Evolutionary conservation across 192 early-diverging fungal genomes (phyloP), one percentile per base, ranked within the genome.

Genomic region (Coemansia pectinata): DNA sequence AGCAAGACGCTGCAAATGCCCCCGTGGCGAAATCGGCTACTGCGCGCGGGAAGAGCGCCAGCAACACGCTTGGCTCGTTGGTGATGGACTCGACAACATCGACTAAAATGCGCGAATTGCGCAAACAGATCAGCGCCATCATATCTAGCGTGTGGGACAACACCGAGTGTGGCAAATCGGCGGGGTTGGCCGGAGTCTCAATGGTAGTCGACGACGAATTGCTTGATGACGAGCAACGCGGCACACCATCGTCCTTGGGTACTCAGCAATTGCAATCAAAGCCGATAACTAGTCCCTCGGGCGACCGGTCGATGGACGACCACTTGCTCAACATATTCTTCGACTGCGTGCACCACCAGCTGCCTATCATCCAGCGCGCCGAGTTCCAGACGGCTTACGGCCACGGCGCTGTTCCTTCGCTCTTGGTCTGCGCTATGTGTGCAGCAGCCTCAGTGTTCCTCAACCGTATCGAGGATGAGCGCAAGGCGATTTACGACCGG

Each of bases 381-480:
- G 74, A 70, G 29, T 84, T 84, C 50, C 25, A 40, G 39, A 41
- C 31, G 0, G 57, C 66, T 8, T 84, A 84, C 45, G 33, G 25
- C 48, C 47, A 63, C 11, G 62, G 67, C 27, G 55, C 53, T 1
- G 74, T 64, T 4, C 57, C 77, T 59, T 34, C 71, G 31, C 67
- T 84, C 45, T 62, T 84, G 42, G 67, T 84, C 4, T 67, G 69
- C 36, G 82, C 82, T 19, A 79, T 84, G 82, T 79, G 82, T 29
- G 70, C 82, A 21, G 73, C 82, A 0, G 73, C 82, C 0, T 76
- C 78, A 10, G 74, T 79, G 65, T 84, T 84, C 39, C 71, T 74
- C 34, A 84, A 79, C 62, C 77, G 77, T 14, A 76, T 73, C 38
- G 82, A 84, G 66, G 71, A 71, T n/a, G 82, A 84, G 63, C 77